Base-by-base conservation (phyloP, 805 yeast genomes). In the Kregervanrija delftensis region DNA sequence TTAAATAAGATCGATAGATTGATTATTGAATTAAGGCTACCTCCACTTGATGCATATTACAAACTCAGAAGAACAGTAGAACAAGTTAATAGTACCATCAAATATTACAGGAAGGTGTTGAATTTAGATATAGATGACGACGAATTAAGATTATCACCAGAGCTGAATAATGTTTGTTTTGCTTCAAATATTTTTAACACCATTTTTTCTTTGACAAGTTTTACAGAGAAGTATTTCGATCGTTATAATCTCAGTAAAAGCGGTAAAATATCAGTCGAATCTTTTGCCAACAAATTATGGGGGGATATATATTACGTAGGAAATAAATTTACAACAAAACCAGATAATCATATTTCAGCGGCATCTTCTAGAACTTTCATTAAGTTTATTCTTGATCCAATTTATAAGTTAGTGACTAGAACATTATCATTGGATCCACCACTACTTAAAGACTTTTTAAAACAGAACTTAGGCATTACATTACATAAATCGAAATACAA, bases 1-100 rank as follows among this genome's bases (percentile, higher is more conserved):
- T 49, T 93, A 5, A 90, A 86, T 63, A 93, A 95, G 61, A 53
- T 95, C 8, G 99, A 93, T 60, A 65, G 97, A 48, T 66, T 93
- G n/a, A 72, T 91, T 0, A 57, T 90, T 37, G 99, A 93, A 51
- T 65, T 90, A 36, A 74, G 78, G 49, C 66, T 91, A 4, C 86
- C 96, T 0, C 87, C 88, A 2, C 52, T 64, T 2, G 96, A 87
- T 50, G 76, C 89, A 1, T 86, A 79, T 57, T 71, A 74, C 55
- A 90, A 93, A 57, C 52, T 93, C 30, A 66, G 76, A 44, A 69
- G 73, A 49, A 64, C 73, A 1, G 66, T 90, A 14, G 83, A 80
- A 39, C 79, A 79, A 34, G 66, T 89, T n/a, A 88, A 89, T 58
- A 59, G 63, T 0, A 73, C 63, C 46, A 68, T 86, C 4, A 49